Percentiles rank a stretch among this genome's conserved stretches.
These are phyloP conservation scores for Phialophora expanda DNA, from an alignment of 2,329 filamentous ascomycete genomes.

Conservation along the genomic window DNA sequence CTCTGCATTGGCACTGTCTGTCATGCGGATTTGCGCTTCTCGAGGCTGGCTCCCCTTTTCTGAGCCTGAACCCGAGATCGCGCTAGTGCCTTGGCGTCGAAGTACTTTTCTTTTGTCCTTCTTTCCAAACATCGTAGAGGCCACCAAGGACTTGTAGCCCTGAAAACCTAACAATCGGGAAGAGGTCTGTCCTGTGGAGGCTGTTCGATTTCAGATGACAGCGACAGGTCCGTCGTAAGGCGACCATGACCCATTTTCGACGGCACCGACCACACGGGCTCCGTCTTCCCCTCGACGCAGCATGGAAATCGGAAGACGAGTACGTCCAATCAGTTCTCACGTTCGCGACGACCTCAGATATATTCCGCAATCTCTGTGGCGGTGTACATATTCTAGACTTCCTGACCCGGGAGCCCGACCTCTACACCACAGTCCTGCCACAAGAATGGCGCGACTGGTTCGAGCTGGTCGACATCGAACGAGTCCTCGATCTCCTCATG, in stretches of 20 bases:
- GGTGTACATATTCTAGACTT: conserved; percentile 98
- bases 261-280: not conserved
- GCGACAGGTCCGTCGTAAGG: not conserved
- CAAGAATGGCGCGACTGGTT: conserved; percentile 83
- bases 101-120: not conserved
- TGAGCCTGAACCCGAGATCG: not conserved
- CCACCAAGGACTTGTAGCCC: not conserved
- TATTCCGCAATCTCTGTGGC: conserved; percentile 88
- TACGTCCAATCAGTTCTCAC: conserved; percentile 79
- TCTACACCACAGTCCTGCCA: conserved; percentile 79
- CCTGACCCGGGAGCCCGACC: conserved; percentile 80
- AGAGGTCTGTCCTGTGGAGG: not conserved
- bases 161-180: not conserved
- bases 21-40: not conserved
- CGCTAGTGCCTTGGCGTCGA: conserved; percentile 13
- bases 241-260: not conserved
- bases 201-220: not conserved
- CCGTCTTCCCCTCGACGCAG: conserved; percentile 70
- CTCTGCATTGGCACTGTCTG: too few species aligned
- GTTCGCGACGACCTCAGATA: conserved; percentile 74
- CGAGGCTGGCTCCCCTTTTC: conserved; percentile 14
- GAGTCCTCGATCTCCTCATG: conserved; percentile 79
- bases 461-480: conserved; percentile 70
- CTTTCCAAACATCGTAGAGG: not conserved
- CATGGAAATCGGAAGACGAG: conserved; percentile 72